Percentiles rank a stretch among this genome's conserved stretches.
phyloP scores from a whole-genome alignment of 805 yeast species.

The Candida taoyuanica region DNA sequence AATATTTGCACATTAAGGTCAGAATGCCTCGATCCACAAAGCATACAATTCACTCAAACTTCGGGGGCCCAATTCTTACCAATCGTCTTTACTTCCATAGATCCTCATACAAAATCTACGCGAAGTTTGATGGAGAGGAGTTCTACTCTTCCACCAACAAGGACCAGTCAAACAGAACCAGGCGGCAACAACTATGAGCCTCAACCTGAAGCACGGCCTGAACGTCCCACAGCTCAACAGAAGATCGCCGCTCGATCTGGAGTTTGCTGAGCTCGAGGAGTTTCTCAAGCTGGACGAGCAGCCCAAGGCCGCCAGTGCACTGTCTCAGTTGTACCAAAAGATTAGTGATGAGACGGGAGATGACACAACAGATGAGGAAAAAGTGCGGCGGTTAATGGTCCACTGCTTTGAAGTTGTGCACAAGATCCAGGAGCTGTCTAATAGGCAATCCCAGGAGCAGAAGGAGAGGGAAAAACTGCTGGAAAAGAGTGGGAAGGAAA shows the following conservation, averaged over 20 bases:
- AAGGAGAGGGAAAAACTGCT: constrained; percentile 12
- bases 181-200: constrained; percentile 1
- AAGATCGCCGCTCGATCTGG: constrained; percentile 31
- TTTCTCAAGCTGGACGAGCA: constrained; percentile 22
- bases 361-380: background rate
- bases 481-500: too few relatives aligned
- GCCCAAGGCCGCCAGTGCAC: constrained; percentile 5
- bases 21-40: too few relatives aligned
- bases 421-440: constrained; percentile 18
- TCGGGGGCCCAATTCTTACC: too few relatives aligned
- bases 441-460: constrained; percentile 2
- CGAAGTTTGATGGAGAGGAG: too few relatives aligned
- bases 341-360: background rate
- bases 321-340: constrained; percentile 12
- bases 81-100: too few relatives aligned
- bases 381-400: constrained; percentile 4
- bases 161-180: too few relatives aligned
- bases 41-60: too few relatives aligned
- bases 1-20: too few relatives aligned
- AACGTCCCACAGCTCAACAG: constrained; percentile 30
- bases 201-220: constrained; percentile 17
- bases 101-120: too few relatives aligned
- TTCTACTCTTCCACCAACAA: too few relatives aligned
- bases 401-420: constrained; percentile 10
- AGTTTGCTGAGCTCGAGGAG: constrained; percentile 24